A percentile compares a stretch with the other conserved stretches of the same genome.
Conservation (phyloP, 495 filamentous ascomycete species). For the Trypethelium eluteriae region DNA sequence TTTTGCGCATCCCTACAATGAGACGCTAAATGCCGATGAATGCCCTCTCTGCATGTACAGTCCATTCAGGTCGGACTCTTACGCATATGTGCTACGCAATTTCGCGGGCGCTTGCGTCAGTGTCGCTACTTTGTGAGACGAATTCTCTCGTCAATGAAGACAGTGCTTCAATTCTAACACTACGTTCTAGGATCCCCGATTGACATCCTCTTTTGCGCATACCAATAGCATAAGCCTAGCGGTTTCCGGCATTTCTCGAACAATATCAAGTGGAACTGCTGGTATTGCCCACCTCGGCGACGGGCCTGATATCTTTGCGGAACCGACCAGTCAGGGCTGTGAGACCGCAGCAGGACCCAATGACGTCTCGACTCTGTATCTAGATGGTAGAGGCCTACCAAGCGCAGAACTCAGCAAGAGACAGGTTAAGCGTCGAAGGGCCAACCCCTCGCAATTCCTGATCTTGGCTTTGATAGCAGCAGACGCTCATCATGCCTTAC, state of each 20-base stretch:
- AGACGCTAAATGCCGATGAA: background rate
- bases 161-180: background rate
- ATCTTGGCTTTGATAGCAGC: background rate
- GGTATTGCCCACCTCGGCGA: no score
- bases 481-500: background rate
- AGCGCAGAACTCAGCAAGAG: background rate
- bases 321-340: no score
- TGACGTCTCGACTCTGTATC: no score
- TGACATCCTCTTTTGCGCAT: background rate
- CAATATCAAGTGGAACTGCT: no score
- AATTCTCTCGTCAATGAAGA: background rate
- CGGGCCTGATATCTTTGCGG: no score
- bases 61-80: background rate
- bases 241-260: background rate
- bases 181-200: background rate
- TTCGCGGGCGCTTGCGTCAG: background rate
- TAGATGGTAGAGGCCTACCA: background rate
- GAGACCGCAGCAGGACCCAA: no score
- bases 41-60: background rate
- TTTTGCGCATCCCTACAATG: background rate
- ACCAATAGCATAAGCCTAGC: background rate
- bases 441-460: background rate
- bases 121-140: background rate
- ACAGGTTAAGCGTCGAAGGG: background rate
- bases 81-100: background rate